Evolutionary conservation across 257 asterid species (phyloP).

Genomic region (Parsonsia alboflavescens): DNA sequence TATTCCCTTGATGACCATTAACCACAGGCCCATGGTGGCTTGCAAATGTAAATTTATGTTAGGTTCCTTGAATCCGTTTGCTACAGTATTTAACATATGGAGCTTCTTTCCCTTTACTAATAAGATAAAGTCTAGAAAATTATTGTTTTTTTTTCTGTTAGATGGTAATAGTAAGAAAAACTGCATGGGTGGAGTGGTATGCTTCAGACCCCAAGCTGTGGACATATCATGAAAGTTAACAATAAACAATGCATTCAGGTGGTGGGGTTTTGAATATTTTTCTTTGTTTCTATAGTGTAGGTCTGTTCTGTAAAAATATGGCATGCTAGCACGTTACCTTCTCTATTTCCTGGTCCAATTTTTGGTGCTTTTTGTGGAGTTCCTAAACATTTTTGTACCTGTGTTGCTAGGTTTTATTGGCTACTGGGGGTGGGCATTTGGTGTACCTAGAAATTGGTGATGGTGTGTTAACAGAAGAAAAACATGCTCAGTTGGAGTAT

Average conservation of each 20-base stretch:
- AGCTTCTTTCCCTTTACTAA: not conserved
- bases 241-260: not conserved
- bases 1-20: not conserved
- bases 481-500: conserved; percentile 72
- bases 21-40: no score
- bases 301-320: not conserved
- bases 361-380: conserved; percentile 16
- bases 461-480: conserved; percentile 67
- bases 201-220: not conserved
- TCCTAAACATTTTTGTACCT: conserved; percentile 8
- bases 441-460: conserved; percentile 95
- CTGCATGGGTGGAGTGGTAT: not conserved
- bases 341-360: conserved; percentile 8
- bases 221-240: not conserved
- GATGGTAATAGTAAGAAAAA: not conserved
- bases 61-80: not conserved
- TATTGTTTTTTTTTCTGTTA: not conserved
- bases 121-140: not conserved
- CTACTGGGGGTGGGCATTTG: conserved; percentile 96
- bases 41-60: not conserved
- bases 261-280: not conserved
- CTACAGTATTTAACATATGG: not conserved
- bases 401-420: conserved; percentile 71
- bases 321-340: not conserved
- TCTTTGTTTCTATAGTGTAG: not conserved